A percentile compares a stretch with the other conserved stretches of the same genome.
Evolutionary conservation across 2,329 filamentous ascomycete species (phyloP).

Genomic region (Hypoxylon rubiginosum): DNA sequence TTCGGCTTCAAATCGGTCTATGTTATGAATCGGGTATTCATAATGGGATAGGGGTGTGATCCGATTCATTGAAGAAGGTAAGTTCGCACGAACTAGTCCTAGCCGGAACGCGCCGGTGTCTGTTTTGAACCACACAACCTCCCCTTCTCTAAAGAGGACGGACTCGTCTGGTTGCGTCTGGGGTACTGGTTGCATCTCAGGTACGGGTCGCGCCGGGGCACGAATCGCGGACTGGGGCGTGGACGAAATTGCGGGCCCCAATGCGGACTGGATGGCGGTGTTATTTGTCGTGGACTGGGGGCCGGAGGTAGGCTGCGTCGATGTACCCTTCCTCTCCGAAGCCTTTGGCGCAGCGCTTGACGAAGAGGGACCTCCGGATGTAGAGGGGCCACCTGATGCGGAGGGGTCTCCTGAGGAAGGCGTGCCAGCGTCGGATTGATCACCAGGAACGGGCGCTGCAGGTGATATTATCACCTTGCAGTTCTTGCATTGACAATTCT

Average conservation of each 20-base stretch:
- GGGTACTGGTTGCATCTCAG: neutral
- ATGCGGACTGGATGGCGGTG: neutral
- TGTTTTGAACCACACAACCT: conserved; percentile 65
- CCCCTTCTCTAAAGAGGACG: conserved; percentile 62
- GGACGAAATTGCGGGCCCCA: neutral
- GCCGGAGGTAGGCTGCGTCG: too few species aligned
- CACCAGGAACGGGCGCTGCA: too few species aligned
- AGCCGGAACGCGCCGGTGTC: conserved; percentile 62
- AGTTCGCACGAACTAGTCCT: conserved; percentile 56
- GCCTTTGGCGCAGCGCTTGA: neutral
- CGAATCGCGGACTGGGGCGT: conserved; percentile 5
- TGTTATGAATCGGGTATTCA: conserved; percentile 56
- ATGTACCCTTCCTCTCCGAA: conserved; percentile 8
- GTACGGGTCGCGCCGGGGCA: conserved; percentile 17
- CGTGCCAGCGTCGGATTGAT: too few species aligned
- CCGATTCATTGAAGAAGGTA: conserved; percentile 5
- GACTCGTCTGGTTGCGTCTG: conserved; percentile 37
- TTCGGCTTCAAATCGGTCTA: conserved; percentile 57
- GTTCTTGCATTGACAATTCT: conserved; percentile 7
- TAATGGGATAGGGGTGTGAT: conserved; percentile 51
- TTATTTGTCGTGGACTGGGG: neutral
- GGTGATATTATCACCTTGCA: too few species aligned
- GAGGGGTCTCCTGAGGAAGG: too few species aligned
- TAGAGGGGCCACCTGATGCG: too few species aligned
- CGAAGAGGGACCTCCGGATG: neutral